These are phyloP conservation scores for Maudiozyma serrabonitensis DNA, from an alignment of 805 yeast genomes.

Conservation along the genomic window DNA sequence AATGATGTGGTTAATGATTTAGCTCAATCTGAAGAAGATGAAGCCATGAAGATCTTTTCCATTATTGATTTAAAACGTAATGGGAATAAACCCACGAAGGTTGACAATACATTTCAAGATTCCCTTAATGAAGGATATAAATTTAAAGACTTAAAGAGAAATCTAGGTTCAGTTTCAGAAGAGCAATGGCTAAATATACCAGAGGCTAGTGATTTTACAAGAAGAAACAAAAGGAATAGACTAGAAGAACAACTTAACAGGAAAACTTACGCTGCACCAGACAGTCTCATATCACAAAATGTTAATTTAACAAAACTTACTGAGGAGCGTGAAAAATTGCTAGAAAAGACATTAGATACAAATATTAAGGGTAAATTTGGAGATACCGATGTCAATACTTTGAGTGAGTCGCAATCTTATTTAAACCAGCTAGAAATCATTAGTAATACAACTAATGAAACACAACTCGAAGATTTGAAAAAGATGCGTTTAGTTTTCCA, in stretches of 20 bases:
- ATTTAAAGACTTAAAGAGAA: conserved; percentile 61
- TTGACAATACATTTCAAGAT: background rate
- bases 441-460: conserved; percentile 5
- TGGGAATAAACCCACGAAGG: conserved; percentile 9
- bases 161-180: conserved; percentile 45
- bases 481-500: conserved; percentile 51
- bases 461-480: conserved; percentile 44
- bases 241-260: conserved; percentile 50
- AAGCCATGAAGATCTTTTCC: conserved; percentile 64
- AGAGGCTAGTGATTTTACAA: conserved; percentile 81
- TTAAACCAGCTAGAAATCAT: conserved; percentile 24
- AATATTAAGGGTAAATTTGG: conserved; percentile 11
- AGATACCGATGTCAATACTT: conserved; percentile 14
- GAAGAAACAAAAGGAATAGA: conserved; percentile 64
- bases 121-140: conserved; percentile 29
- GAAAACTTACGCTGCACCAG: conserved; percentile 78
- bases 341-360: conserved; percentile 45
- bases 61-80: conserved; percentile 51
- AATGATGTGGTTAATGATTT: conserved; percentile 10
- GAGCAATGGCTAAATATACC: conserved; percentile 80
- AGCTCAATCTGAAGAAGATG: conserved; percentile 55
- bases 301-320: conserved; percentile 44
- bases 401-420: conserved; percentile 33
- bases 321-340: conserved; percentile 51
- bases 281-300: conserved; percentile 41